These are phyloP conservation scores for Neurospora sp. DNA, from an alignment of 495 filamentous ascomycete genomes.

Conservation along the genomic window DNA sequence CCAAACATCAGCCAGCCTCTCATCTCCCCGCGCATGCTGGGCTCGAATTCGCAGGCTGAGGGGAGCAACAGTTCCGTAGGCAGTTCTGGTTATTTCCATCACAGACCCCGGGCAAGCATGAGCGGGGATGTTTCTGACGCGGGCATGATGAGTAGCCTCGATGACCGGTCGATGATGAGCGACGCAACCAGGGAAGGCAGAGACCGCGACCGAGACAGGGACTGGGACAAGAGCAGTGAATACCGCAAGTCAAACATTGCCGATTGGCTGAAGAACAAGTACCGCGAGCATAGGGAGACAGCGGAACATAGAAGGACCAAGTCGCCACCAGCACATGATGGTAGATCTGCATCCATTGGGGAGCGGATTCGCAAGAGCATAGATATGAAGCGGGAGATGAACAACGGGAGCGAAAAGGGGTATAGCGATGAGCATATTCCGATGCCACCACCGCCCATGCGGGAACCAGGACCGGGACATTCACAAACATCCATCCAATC, in stretches of 20 bases:
- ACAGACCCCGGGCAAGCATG: constrained; percentile 41
- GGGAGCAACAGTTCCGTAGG: constrained; percentile 60
- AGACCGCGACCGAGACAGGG: constrained; percentile 11
- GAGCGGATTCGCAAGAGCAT: constrained; percentile 31
- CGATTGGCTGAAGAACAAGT: constrained; percentile 76
- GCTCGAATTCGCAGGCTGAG: constrained; percentile 53
- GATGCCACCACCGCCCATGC: not conserved
- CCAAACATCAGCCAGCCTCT: constrained; percentile 22
- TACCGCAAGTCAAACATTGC: constrained; percentile 56
- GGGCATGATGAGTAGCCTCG: constrained; percentile 21
- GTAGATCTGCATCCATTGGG: constrained; percentile 3
- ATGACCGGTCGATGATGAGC: constrained; percentile 20
- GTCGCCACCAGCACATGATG: constrained; percentile 25
- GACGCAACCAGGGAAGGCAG: not conserved
- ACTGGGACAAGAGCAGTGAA: constrained; percentile 43
- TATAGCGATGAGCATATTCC: not conserved
- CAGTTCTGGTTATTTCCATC: constrained; percentile 34
- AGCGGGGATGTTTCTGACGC: constrained; percentile 45
- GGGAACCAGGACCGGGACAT: not conserved
- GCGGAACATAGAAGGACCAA: constrained; percentile 46
- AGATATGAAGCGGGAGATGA: constrained; percentile 25
- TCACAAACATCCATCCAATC: not conserved
- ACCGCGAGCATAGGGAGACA: constrained; percentile 65
- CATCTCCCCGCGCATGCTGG: constrained; percentile 41
- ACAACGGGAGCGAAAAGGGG: not conserved